Base-by-base conservation (phyloP, 768 basidiomycete species). In the Macrolepiota albuminosa region DNA sequence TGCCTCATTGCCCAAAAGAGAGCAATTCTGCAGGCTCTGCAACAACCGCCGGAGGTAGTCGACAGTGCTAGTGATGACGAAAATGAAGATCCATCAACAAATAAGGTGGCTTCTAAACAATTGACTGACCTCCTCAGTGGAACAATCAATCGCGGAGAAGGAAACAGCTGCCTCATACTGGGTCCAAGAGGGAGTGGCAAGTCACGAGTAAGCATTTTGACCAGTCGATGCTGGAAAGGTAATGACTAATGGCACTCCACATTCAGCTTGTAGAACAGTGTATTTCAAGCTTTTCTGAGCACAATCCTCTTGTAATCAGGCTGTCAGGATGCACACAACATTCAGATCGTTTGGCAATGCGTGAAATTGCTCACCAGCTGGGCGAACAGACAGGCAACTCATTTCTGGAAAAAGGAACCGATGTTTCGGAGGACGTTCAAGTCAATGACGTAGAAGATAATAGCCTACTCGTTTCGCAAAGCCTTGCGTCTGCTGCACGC, bases 111-210 rank as follows among this genome's bases (percentile, higher is more conserved):
- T 0, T 72, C 78, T 31, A 67, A 81, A 37, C 85, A 91, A 58
- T 70, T 98, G 13, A 67, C 73, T 1, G 80, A 84, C 50, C 72
- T 98, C 24, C 75, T 97, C 5, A 70, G 73, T 24, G 95, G 94
- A 11, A 93, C 92, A 1, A 79, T 90, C 5, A 74, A 75, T 24
- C 82, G 94, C 33, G 89, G 88, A 10, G 95, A 98, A 76, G 95
- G 95, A 3, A 98, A 98, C 63, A 96, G 94, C 59, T 97, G 95
- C 68, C 78, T 97, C 57, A 69, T 98, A 3, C 78, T 94, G 47
- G 95, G 95, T 21, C 88, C 93, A 1, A 79, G 87, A 61, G 92
- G 93, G 16, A 89, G 88, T 62, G 95, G 95, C 21, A 97, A 98
- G 74, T 88, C 90, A 1, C 78, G 78, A 60, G 92, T 93, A 70